A percentile compares a stretch with the other conserved stretches of the same genome.
Conservation (phyloP, 139 green algal species). For the Chlamydomonas asymmetrica region DNA sequence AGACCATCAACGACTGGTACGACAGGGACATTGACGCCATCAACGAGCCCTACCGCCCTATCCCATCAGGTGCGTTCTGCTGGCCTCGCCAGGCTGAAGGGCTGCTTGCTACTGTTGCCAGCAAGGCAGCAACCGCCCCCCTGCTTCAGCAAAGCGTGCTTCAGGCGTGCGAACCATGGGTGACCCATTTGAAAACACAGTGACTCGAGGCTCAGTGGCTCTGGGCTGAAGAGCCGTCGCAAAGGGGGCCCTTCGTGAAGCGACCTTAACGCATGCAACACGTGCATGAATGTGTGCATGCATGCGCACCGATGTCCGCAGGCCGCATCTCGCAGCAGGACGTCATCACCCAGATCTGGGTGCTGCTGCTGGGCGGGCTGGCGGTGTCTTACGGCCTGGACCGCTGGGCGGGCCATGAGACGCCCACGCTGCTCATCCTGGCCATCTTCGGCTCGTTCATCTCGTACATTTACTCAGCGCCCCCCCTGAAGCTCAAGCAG, state of each 20-base stretch:
- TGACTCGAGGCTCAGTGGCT: too few relatives aligned
- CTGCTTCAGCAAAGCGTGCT: not conserved
- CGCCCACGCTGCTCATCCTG: slow-evolving; percentile 68
- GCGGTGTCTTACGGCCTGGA: slow-evolving; percentile 84
- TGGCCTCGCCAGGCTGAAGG: not conserved
- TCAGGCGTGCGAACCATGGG: too few relatives aligned
- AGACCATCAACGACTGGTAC: slow-evolving; percentile 99
- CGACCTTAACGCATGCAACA: too few relatives aligned
- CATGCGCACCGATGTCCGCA: slow-evolving; percentile 21
- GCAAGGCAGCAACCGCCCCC: not conserved
- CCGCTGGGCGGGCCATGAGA: slow-evolving; percentile 67
- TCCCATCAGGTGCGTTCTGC: slow-evolving; percentile 93
- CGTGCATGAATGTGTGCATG: not conserved
- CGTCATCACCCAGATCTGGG: slow-evolving; percentile 87
- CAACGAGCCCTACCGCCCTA: slow-evolving; percentile 98
- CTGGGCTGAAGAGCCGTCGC: too few relatives aligned
- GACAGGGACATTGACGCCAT: slow-evolving; percentile 98
- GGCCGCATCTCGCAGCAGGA: slow-evolving; percentile 82
- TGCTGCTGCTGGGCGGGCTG: slow-evolving; percentile 86
- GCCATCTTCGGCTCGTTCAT: slow-evolving; percentile 93
- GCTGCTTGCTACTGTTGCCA: not conserved
- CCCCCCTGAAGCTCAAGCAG: slow-evolving; percentile 98
- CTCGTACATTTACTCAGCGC: slow-evolving; percentile 98
- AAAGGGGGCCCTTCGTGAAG: too few relatives aligned
- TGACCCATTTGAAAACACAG: too few relatives aligned